Conservation (phyloP, 768 basidiomycete genomes). For the Termitomyces sp. region DNA sequence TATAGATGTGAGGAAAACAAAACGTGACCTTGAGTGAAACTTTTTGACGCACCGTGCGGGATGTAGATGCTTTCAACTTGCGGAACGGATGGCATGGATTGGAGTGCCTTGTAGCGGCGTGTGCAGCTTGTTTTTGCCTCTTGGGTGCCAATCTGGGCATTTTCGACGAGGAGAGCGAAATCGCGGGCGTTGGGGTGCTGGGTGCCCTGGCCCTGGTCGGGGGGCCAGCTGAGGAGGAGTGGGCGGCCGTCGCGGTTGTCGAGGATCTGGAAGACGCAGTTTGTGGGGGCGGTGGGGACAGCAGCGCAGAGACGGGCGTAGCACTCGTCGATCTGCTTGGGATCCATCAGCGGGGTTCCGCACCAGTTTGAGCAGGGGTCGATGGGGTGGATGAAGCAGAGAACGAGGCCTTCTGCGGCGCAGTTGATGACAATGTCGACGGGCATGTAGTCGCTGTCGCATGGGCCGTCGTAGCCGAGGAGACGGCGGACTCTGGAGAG, state of each 20-base stretch:
- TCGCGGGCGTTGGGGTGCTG: constrained; percentile 38
- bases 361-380: constrained; percentile 93
- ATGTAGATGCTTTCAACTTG: constrained; percentile 87
- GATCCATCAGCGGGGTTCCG: constrained; percentile 64
- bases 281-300: constrained; percentile 49
- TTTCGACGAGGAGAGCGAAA: constrained; percentile 60
- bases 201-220: constrained; percentile 43
- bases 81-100: constrained; percentile 51
- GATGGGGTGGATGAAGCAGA: constrained; percentile 86
- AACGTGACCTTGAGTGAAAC: constrained; percentile 16
- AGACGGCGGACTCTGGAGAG: constrained; percentile 55
- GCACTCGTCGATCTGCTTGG: constrained; percentile 56
- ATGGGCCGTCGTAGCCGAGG: constrained; percentile 68
- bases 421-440: constrained; percentile 89
- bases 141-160: constrained; percentile 57
- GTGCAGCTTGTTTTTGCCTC: constrained; percentile 77
- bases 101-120: constrained; percentile 74
- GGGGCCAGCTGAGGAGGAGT: constrained; percentile 75
- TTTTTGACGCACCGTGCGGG: constrained; percentile 75
- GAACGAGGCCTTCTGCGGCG: constrained; percentile 81
- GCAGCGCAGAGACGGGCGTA: constrained; percentile 54
- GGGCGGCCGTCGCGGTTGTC: constrained; percentile 54
- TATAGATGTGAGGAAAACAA: constrained; percentile 2
- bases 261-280: constrained; percentile 78
- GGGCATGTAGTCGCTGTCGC: constrained; percentile 79